Conservation (phyloP, 2,329 filamentous ascomycete genomes). For the Diaporthe humulicola region DNA sequence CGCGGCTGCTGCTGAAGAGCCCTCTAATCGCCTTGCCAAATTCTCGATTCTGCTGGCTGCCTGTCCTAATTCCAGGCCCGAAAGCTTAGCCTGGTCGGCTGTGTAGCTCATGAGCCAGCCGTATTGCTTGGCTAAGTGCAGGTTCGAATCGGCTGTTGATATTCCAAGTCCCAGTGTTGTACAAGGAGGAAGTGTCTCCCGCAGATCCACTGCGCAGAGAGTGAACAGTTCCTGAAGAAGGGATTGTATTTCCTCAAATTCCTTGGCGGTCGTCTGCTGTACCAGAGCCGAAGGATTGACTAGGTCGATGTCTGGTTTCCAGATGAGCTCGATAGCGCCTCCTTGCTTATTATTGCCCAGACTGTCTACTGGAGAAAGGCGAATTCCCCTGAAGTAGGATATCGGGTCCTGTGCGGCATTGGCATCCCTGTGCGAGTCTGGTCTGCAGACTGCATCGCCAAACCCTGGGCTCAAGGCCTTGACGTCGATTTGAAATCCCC, state of each 20-base stretch:
- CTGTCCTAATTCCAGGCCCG: not conserved
- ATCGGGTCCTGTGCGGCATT: not conserved
- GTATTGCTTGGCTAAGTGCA: not conserved
- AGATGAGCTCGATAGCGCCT: not conserved
- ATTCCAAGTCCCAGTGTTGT: not conserved
- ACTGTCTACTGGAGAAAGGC: not conserved
- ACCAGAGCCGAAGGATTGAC: not conserved
- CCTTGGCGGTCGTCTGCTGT: not conserved
- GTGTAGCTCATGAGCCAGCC: not conserved
- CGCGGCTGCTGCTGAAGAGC: not conserved
- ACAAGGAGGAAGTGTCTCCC: not conserved
- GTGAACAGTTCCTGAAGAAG: not conserved
- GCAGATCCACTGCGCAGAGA: not conserved
- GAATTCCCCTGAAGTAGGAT: not conserved
- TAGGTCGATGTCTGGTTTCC: not conserved
- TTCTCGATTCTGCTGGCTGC: not conserved
- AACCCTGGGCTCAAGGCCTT: not conserved
- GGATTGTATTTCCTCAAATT: not conserved
- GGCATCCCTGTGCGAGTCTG: not conserved
- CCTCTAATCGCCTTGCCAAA: not conserved
- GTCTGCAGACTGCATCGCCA: not conserved
- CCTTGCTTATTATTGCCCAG: not conserved
- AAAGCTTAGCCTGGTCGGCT: not conserved
- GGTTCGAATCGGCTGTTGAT: not conserved
- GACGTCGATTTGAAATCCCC: not conserved